Evolutionary conservation across 805 yeast genomes (phyloP).

Genomic region (Wickerhamomyces kurtzmanii): DNA sequence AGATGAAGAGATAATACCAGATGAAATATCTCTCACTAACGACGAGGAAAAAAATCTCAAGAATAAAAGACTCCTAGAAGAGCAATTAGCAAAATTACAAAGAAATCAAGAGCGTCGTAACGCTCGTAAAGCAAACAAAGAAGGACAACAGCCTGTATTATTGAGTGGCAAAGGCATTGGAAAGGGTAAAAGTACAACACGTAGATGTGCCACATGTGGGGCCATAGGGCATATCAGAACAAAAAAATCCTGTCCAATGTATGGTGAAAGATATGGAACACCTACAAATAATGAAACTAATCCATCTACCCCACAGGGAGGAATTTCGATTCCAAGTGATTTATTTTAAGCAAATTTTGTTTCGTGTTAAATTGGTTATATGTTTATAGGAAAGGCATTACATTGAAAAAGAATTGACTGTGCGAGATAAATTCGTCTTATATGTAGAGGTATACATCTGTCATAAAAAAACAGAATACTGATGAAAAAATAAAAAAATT

Average conservation of each 20-base stretch:
- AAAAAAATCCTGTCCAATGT: constrained; percentile 82
- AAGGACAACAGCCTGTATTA: constrained; percentile 15
- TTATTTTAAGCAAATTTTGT: too few species aligned
- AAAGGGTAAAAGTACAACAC: constrained; percentile 33
- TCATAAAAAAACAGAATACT: too few species aligned
- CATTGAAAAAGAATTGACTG: constrained; percentile 18
- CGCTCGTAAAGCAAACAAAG: constrained; percentile 44
- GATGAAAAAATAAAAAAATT: too few species aligned
- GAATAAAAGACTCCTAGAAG: constrained; percentile 67
- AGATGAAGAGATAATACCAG: constrained; percentile 57
- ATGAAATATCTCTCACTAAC: constrained; percentile 65
- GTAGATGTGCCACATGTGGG: constrained; percentile 94
- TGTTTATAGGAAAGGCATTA: constrained; percentile 16
- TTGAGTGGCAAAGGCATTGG: constrained; percentile 14
- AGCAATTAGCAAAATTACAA: constrained; percentile 73
- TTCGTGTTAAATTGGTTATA: too few species aligned
- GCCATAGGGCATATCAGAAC: constrained; percentile 93
- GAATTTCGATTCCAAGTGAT: too few species aligned
- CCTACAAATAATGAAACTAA: constrained; percentile 7
- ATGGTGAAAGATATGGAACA: constrained; percentile 29
- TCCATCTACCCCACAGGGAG: too few species aligned
- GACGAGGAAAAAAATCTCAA: constrained; percentile 79
- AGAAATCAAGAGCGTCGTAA: constrained; percentile 61
- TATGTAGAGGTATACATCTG: too few species aligned
- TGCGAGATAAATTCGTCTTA: background rate